These are phyloP conservation scores for Pinus albicaulis DNA, from an alignment of 75 land plant species.

Conservation along the genomic window DNA sequence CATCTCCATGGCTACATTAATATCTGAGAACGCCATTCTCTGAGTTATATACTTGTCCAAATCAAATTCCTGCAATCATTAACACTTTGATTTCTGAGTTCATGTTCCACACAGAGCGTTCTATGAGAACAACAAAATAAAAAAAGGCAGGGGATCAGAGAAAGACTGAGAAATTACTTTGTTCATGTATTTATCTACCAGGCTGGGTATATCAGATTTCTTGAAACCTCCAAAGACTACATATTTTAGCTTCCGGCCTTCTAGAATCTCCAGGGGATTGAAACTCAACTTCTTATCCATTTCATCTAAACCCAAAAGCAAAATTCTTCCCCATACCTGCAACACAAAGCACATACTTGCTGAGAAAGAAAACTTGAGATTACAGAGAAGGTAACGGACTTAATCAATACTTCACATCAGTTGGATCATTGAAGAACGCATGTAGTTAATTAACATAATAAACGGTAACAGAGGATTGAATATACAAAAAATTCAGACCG, in stretches of 20 bases:
- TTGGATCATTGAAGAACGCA: too few species aligned
- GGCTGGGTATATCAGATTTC: neutral
- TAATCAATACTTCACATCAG: neutral
- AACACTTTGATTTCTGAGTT: neutral
- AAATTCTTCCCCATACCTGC: slow-evolving; percentile 5
- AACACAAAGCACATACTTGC: neutral
- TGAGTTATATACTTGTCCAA: slow-evolving; percentile 1
- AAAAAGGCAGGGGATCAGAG: neutral
- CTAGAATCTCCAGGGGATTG: slow-evolving; percentile 3
- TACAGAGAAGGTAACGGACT: neutral
- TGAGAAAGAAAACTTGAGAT: neutral
- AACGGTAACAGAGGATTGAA: neutral
- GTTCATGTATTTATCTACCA: slow-evolving; percentile 6
- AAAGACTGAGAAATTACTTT: neutral
- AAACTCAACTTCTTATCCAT: slow-evolving; percentile 7
- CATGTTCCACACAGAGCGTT: neutral
- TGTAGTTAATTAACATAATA: neutral
- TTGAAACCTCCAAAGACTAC: slow-evolving; percentile 4
- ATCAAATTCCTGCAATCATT: neutral
- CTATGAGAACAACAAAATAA: neutral
- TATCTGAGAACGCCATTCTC: neutral
- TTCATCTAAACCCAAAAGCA: slow-evolving; percentile 2
- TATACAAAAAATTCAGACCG: neutral
- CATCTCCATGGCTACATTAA: neutral
- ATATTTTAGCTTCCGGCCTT: slow-evolving; percentile 5